Conservation (phyloP, 139 green algal species). For the Chlorella sp. region DNA sequence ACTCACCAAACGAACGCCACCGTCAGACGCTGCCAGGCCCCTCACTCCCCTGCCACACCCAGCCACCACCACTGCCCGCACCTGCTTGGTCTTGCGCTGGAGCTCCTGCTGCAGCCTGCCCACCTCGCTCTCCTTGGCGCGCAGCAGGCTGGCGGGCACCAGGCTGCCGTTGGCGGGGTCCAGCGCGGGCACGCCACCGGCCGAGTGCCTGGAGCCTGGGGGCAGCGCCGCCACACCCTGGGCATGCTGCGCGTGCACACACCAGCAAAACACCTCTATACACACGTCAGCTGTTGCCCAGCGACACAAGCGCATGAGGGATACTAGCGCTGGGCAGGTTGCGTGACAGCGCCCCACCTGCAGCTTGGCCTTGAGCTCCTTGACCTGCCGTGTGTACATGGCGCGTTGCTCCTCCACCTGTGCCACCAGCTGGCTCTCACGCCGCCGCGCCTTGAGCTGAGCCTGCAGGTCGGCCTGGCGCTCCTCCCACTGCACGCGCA, state of each 20-base stretch:
- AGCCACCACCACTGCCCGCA: constrained; percentile 3
- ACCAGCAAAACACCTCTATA: too few species aligned
- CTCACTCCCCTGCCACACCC: too few species aligned
- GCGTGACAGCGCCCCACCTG: constrained; percentile 3
- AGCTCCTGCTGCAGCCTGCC: constrained; percentile 25
- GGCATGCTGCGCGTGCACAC: too few species aligned
- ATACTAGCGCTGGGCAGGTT: not conserved
- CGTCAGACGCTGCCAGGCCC: too few species aligned
- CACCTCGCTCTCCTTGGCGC: constrained; percentile 17
- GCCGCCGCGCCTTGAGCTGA: not conserved
- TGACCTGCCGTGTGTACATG: constrained; percentile 31
- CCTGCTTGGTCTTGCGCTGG: constrained; percentile 29
- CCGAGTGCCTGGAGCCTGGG: too few species aligned
- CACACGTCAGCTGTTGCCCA: too few species aligned
- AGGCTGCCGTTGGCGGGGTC: not conserved
- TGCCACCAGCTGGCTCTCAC: constrained; percentile 8
- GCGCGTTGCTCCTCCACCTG: constrained; percentile 43
- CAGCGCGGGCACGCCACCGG: too few species aligned
- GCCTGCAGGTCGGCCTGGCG: constrained; percentile 13
- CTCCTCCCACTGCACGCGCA: constrained; percentile 41
- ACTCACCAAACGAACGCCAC: too few species aligned
- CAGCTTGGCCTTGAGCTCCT: constrained; percentile 33
- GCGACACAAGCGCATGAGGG: not conserved
- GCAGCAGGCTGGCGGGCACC: constrained; percentile 2
- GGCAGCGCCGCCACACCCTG: too few species aligned